phyloP scores from a whole-genome alignment of 2,329 filamentous ascomycete genomes.

The Ophiostoma australiae region DNA sequence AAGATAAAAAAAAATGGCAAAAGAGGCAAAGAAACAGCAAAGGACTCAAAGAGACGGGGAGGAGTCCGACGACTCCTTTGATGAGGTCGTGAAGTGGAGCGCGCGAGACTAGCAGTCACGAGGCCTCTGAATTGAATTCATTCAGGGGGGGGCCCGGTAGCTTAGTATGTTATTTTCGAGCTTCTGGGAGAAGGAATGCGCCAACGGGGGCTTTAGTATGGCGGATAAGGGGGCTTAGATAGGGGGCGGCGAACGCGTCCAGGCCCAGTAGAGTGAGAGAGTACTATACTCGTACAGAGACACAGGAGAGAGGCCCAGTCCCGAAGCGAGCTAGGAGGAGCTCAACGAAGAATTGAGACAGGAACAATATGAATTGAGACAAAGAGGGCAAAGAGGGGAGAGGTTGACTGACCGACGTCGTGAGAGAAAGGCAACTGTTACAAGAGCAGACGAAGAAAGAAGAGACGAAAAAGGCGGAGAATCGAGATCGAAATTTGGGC shows the following conservation, averaged over 20 bases:
- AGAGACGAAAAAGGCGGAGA: background rate
- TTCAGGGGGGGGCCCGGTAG: background rate
- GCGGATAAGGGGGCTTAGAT: slow-evolving; percentile 16
- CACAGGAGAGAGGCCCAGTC: background rate
- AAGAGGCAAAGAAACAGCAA: background rate
- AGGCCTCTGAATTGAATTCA: slow-evolving; percentile 3
- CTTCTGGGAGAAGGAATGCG: background rate
- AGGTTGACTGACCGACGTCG: background rate
- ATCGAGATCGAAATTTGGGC: background rate
- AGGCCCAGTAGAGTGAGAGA: background rate
- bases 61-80: background rate
- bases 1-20: slow-evolving; percentile 23
- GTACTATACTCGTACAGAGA: background rate
- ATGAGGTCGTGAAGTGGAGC: slow-evolving; percentile 10
- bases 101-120: slow-evolving; percentile 3
- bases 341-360: background rate
- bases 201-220: slow-evolving; percentile 1
- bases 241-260: slow-evolving; percentile 10
- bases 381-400: background rate
- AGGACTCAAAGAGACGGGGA: background rate
- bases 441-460: background rate
- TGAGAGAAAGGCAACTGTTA: background rate
- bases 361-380: slow-evolving; percentile 1
- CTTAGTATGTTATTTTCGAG: background rate
- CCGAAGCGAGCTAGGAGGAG: background rate